phyloP scores from a whole-genome alignment of 345 rosid genomes.

The Eucalyptus melliodora region DNA sequence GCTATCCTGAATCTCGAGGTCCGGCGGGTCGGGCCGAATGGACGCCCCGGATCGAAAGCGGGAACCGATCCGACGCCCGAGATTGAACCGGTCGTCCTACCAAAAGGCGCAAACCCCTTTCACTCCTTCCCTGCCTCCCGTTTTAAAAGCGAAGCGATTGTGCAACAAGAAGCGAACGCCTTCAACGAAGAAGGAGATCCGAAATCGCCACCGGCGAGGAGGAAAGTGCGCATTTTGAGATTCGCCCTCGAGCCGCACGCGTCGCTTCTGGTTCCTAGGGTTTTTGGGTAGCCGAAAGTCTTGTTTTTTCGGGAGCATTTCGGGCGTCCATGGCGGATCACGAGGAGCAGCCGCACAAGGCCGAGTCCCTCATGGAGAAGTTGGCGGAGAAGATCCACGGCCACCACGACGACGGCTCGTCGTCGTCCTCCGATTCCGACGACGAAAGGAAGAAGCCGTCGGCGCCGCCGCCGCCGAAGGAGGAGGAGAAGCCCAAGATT shows the following conservation, averaged over 20 bases:
- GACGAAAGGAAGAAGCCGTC: background rate
- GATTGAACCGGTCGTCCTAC: background rate
- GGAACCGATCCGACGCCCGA: background rate
- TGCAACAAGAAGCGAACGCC: background rate
- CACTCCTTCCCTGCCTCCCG: background rate
- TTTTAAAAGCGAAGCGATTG: background rate
- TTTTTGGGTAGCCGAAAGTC: background rate
- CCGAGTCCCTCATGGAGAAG: slow-evolving; percentile 3
- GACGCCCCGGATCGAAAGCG: background rate
- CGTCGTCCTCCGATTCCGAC: slow-evolving; percentile 4
- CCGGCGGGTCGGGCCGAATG: background rate
- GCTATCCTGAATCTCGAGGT: background rate
- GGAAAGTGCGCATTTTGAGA: background rate
- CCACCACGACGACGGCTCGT: background rate
- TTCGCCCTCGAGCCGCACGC: background rate
- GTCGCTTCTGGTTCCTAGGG: background rate
- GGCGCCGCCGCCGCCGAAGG: background rate
- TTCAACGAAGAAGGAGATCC: background rate
- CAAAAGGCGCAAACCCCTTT: background rate
- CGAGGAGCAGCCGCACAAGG: background rate
- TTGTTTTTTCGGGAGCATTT: no score
- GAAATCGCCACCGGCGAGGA: background rate
- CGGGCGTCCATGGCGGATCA: slow-evolving; percentile 3
- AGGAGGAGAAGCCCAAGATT: slow-evolving; percentile 3
- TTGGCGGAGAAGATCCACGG: slow-evolving; percentile 1